phyloP scores from a whole-genome alignment of 1,284 basidiomycete genomes.

The Thecaphora frezii region DNA sequence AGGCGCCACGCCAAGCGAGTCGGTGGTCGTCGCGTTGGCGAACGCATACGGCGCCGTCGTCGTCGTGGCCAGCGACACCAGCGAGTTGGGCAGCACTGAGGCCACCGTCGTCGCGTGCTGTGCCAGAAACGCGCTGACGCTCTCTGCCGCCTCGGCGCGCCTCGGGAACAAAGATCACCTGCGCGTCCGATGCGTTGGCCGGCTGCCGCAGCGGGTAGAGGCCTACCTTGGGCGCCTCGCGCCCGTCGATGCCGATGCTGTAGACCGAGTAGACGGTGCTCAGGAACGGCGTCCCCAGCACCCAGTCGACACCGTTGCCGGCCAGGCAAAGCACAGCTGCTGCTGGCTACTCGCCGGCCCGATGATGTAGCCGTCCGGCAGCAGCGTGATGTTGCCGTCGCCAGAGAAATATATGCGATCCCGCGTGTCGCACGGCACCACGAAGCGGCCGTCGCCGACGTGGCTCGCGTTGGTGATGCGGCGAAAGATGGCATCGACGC shows the following conservation, averaged over 20 bases:
- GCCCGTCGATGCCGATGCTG: constrained; percentile 60
- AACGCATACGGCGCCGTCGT: constrained; percentile 72
- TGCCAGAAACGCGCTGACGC: constrained; percentile 67
- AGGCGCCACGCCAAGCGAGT: constrained; percentile 12
- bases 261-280: constrained; percentile 79
- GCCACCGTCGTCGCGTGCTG: constrained; percentile 68
- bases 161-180: constrained; percentile 8
- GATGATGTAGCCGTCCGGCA: constrained; percentile 80
- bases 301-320: constrained; percentile 84
- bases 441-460: constrained; percentile 74
- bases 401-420: constrained; percentile 68
- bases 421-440: constrained; percentile 73
- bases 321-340: constrained; percentile 75
- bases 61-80: constrained; percentile 70
- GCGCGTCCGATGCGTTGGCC: constrained; percentile 59
- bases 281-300: constrained; percentile 78
- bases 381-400: constrained; percentile 67
- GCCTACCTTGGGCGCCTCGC: constrained; percentile 32
- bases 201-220: constrained; percentile 29
- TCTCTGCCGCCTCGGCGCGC: constrained; percentile 19
- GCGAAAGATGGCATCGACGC: constrained; percentile 72
- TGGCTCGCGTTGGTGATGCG: constrained; percentile 71
- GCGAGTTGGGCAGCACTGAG: constrained; percentile 75
- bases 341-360: constrained; percentile 71
- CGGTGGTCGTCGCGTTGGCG: constrained; percentile 61